A percentile compares a stretch with the other conserved stretches of the same genome.
Evolutionary conservation across 345 rosid genomes (phyloP).

Genomic region (Carallia brachiata): DNA sequence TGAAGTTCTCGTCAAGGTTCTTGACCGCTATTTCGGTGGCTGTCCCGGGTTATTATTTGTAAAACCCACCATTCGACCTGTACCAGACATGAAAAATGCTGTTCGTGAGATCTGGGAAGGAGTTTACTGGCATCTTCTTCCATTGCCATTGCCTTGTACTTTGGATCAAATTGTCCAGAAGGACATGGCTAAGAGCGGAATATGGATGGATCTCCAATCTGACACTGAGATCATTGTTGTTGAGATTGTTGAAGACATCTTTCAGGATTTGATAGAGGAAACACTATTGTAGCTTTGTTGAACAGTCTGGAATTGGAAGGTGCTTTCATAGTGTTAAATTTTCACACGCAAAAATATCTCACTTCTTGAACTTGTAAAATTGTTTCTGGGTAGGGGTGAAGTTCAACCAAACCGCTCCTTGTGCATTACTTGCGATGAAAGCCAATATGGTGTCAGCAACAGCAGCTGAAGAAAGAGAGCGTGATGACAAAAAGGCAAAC

Average conservation of each 20-base stretch:
- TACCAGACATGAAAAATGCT: conserved; percentile 42
- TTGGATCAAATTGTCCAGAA: conserved; percentile 68
- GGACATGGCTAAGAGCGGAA: conserved; percentile 58
- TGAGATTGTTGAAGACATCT: conserved; percentile 52
- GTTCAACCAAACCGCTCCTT: no score
- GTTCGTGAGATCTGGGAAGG: conserved; percentile 55
- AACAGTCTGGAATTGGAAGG: no score
- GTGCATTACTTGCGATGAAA: no score
- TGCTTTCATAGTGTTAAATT: no score
- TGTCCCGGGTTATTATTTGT: conserved; percentile 51
- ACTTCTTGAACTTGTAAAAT: no score
- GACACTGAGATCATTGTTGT: conserved; percentile 44
- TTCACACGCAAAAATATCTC: no score
- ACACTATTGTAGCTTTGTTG: conserved; percentile 15
- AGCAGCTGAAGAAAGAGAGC: no score
- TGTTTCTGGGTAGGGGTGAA: no score
- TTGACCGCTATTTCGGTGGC: conserved; percentile 40
- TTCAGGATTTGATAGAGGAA: conserved; percentile 62
- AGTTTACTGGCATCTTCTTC: conserved; percentile 67
- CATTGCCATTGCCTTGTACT: conserved; percentile 62
- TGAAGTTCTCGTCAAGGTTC: conserved; percentile 71
- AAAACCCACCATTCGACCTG: conserved; percentile 45
- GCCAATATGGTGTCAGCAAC: no score
- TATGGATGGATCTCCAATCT: conserved; percentile 65
- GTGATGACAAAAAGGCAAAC: no score